Evolutionary conservation across 768 basidiomycete species (phyloP).

Genomic region (Trametopsis cervina): DNA sequence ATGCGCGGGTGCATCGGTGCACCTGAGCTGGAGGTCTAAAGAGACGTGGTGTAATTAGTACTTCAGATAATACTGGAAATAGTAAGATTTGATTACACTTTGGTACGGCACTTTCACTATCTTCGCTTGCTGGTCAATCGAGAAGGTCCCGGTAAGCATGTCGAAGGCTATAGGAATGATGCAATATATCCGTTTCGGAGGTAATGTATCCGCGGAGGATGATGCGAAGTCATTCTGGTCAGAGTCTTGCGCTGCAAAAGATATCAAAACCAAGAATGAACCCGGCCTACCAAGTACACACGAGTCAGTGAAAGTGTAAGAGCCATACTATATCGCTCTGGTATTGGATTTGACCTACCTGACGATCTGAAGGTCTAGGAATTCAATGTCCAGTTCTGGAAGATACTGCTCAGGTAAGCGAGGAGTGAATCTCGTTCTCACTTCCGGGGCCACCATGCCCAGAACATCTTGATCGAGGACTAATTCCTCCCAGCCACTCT

Average conservation of each 20-base stretch:
- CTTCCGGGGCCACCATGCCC: conserved; percentile 37
- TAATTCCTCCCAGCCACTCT: conserved; percentile 62
- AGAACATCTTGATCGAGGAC: conserved; percentile 50
- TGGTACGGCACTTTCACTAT: conserved; percentile 67
- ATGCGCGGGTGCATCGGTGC: conserved; percentile 70
- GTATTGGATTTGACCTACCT: conserved; percentile 40
- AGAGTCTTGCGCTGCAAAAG: conserved; percentile 57
- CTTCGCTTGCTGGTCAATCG: conserved; percentile 28
- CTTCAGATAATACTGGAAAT: background rate
- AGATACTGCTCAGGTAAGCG: conserved; percentile 29
- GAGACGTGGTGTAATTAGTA: background rate
- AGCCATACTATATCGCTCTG: background rate
- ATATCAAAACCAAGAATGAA: conserved; percentile 54
- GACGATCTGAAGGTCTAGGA: conserved; percentile 62
- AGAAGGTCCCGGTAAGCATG: conserved; percentile 31
- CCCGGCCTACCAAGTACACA: conserved; percentile 16
- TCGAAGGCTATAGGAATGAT: conserved; percentile 41
- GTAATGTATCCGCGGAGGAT: conserved; percentile 28
- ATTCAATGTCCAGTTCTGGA: conserved; percentile 58
- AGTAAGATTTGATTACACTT: conserved; percentile 36
- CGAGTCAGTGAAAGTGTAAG: background rate
- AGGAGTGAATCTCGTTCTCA: conserved; percentile 35
- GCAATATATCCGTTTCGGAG: conserved; percentile 59
- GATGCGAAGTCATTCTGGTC: conserved; percentile 26
- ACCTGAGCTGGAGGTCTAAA: conserved; percentile 56